Evolutionary conservation across 768 basidiomycete genomes (phyloP).

Genomic region (Rhodotorula kratochvilovae): DNA sequence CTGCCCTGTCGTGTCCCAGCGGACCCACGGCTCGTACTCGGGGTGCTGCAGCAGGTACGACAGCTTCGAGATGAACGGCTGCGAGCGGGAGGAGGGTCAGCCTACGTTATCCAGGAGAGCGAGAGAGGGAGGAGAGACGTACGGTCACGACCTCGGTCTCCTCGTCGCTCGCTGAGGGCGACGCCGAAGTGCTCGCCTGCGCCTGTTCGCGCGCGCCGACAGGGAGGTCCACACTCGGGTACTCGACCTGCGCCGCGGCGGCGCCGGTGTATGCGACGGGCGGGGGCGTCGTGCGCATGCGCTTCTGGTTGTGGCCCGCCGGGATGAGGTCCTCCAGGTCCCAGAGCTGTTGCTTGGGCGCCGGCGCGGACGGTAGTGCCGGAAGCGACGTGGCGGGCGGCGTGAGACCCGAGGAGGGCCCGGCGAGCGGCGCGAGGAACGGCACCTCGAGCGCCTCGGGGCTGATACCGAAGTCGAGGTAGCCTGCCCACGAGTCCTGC

Average conservation of each 20-base stretch:
- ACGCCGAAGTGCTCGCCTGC: neutral
- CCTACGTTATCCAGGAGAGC: too few relatives aligned
- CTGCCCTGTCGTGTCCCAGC: slow-evolving; percentile 20
- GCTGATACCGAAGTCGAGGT: slow-evolving; percentile 25
- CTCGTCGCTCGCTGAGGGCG: neutral
- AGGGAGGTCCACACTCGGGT: neutral
- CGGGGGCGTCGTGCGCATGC: slow-evolving; percentile 1
- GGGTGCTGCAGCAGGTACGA: slow-evolving; percentile 23
- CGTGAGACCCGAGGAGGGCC: neutral
- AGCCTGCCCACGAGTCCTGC: neutral
- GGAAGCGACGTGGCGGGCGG: neutral
- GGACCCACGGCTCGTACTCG: slow-evolving; percentile 28
- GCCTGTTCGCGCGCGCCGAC: neutral
- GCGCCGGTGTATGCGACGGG: neutral
- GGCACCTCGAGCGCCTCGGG: slow-evolving; percentile 15
- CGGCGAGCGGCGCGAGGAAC: neutral
- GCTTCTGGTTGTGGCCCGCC: neutral
- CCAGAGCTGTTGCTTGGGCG: slow-evolving; percentile 8
- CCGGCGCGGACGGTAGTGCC: too few relatives aligned
- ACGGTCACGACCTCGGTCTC: slow-evolving; percentile 25
- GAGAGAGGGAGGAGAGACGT: neutral
- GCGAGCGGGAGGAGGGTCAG: neutral
- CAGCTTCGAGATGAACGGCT: slow-evolving; percentile 36
- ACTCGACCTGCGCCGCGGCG: neutral
- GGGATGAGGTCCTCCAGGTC: slow-evolving; percentile 30